A percentile compares a stretch with the other conserved stretches of the same genome.
Conservation (phyloP, 2,329 filamentous ascomycete genomes). For the Claviceps purpurea region DNA sequence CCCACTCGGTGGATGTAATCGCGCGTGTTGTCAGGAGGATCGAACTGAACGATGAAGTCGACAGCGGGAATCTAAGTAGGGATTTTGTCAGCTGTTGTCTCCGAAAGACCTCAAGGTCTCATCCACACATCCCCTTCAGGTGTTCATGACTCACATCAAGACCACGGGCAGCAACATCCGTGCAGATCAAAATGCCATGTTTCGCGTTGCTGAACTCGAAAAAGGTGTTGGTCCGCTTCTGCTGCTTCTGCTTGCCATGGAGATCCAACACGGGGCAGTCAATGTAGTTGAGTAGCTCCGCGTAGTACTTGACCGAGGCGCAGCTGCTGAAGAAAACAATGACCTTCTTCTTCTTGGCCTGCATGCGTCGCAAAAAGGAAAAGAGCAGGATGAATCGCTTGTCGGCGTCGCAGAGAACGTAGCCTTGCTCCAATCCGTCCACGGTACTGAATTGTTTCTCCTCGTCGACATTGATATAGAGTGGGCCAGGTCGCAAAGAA, state of each 20-base stretch:
- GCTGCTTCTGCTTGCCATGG: conserved; percentile 95
- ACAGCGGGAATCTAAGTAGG: conserved; percentile 64
- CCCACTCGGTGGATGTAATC: conserved; percentile 95
- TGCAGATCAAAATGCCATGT: conserved; percentile 83
- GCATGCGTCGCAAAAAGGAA: conserved; percentile 71
- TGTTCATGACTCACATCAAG: conserved; percentile 51
- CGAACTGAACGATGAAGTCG: conserved; percentile 94
- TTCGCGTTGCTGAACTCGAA: conserved; percentile 78
- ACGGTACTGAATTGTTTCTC: conserved; percentile 83
- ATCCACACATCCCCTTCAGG: background rate
- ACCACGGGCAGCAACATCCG: conserved; percentile 88
- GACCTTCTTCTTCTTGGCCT: conserved; percentile 85
- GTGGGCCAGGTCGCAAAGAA: conserved; percentile 75
- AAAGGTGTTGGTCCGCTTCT: conserved; percentile 97
- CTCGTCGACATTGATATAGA: conserved; percentile 96
- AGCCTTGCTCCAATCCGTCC: conserved; percentile 88
- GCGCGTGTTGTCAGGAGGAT: conserved; percentile 79
- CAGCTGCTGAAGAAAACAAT: conserved; percentile 94
- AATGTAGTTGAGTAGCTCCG: conserved; percentile 93
- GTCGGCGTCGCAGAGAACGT: conserved; percentile 85
- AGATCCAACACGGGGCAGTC: conserved; percentile 79
- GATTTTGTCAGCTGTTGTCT: background rate
- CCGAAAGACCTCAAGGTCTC: too few relatives aligned
- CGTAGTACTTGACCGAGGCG: conserved; percentile 90
- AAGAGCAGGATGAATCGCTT: conserved; percentile 89